Percentiles rank a stretch among this genome's conserved stretches.
These are phyloP conservation scores for Kluyveromyces marxianus DNA, from an alignment of 1,139 yeast genomes.

Conservation along the genomic window DNA sequence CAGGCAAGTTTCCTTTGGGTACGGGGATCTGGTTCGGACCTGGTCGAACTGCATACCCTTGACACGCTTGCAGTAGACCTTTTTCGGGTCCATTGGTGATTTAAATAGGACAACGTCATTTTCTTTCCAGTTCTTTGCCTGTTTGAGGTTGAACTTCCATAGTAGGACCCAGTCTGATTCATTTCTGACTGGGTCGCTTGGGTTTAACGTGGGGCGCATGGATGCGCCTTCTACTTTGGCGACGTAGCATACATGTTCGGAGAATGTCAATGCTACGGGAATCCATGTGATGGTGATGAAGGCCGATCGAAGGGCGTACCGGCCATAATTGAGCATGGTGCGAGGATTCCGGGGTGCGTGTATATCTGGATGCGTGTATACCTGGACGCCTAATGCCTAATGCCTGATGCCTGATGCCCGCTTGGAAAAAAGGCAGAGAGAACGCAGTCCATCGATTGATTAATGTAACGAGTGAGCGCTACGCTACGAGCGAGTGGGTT, in stretches of 20 bases:
- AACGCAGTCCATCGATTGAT: too few relatives aligned
- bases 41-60: slow-evolving; percentile 68
- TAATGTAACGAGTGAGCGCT: too few relatives aligned
- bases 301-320: slow-evolving; percentile 11
- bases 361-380: not conserved
- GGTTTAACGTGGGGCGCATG: slow-evolving; percentile 88
- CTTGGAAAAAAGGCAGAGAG: too few relatives aligned
- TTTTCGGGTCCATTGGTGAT: slow-evolving; percentile 73
- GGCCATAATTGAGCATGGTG: not conserved
- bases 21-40: slow-evolving; percentile 52
- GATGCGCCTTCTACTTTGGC: slow-evolving; percentile 77
- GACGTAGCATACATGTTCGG: slow-evolving; percentile 66
- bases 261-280: slow-evolving; percentile 65
- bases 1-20: slow-evolving; percentile 52
- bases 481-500: too few relatives aligned
- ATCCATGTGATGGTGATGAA: slow-evolving; percentile 49
- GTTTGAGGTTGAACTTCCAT: slow-evolving; percentile 53
- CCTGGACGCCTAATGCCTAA: not conserved
- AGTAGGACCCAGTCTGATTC: slow-evolving; percentile 60
- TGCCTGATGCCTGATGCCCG: too few relatives aligned
- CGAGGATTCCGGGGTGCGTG: not conserved
- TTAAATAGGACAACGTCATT: slow-evolving; percentile 75
- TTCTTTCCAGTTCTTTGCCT: slow-evolving; percentile 39
- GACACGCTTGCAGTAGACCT: slow-evolving; percentile 66
- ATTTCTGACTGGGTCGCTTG: slow-evolving; percentile 33